phyloP scores from a whole-genome alignment of 306 rosid species.

The Vigna trinervia region DNA sequence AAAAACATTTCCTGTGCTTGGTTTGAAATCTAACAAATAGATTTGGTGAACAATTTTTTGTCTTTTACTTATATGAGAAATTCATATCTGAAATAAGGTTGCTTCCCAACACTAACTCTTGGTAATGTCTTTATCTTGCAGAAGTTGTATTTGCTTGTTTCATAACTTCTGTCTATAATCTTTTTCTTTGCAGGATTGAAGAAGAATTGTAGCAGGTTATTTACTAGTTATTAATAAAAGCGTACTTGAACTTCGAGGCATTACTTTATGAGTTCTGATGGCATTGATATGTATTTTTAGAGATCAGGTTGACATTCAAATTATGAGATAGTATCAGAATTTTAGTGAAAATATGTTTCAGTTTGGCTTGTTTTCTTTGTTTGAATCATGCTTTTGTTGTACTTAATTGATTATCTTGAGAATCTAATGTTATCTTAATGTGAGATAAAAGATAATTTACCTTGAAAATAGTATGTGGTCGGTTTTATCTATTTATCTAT shows the following conservation, averaged over 20 bases:
- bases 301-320: conserved; percentile 23
- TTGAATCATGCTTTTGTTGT: conserved; percentile 34
- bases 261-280: conserved; percentile 34
- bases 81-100: conserved; percentile 13
- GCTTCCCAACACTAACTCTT: not conserved
- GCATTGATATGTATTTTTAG: conserved; percentile 44
- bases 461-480: conserved; percentile 10
- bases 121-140: conserved; percentile 4
- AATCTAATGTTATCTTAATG: conserved; percentile 9
- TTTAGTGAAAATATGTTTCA: conserved; percentile 27
- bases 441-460: conserved; percentile 23
- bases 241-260: conserved; percentile 31
- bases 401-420: conserved; percentile 31
- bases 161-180: conserved; percentile 27
- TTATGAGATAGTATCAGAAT: conserved; percentile 21
- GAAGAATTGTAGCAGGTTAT: conserved; percentile 23
- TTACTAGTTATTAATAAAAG: conserved; percentile 43
- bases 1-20: not conserved
- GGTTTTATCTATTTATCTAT: not conserved
- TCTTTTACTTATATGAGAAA: not conserved
- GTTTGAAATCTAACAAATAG: not conserved
- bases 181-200: conserved; percentile 53
- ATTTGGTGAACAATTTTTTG: not conserved
- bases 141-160: conserved; percentile 19
- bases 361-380: conserved; percentile 25